phyloP scores from a whole-genome alignment of 441 rosid species.

The Kokia cookei region DNA sequence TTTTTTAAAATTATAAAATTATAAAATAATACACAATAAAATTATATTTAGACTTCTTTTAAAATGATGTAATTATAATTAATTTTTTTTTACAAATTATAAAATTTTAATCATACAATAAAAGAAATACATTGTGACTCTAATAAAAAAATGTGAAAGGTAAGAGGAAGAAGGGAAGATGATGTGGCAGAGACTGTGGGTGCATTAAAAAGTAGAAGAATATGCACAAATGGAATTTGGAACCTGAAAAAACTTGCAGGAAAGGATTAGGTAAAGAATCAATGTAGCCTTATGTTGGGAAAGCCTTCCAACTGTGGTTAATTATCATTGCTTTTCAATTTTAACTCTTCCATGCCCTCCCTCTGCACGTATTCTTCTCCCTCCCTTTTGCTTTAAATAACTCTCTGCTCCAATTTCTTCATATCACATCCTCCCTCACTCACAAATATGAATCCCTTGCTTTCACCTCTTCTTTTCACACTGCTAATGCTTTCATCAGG shows the following conservation, averaged over 20 bases:
- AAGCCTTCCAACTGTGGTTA: background rate
- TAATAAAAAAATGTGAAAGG: background rate
- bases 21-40: too few species aligned
- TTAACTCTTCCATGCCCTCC: slow-evolving; percentile 22
- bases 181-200: background rate
- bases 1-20: too few species aligned
- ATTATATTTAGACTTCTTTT: too few species aligned
- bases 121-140: too few species aligned
- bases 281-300: slow-evolving; percentile 6
- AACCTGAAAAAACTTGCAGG: slow-evolving; percentile 39
- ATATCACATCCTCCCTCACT: background rate
- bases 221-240: slow-evolving; percentile 1
- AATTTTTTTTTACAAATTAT: too few species aligned
- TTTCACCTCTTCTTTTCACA: slow-evolving; percentile 25
- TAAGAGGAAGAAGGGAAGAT: background rate
- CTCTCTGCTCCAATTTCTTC: background rate
- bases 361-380: slow-evolving; percentile 42
- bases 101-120: too few species aligned
- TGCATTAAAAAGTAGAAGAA: background rate
- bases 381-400: slow-evolving; percentile 15
- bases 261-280: slow-evolving; percentile 50
- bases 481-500: slow-evolving; percentile 39
- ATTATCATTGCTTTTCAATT: background rate
- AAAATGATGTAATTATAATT: too few species aligned
- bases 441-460: background rate